Conservation (phyloP, 495 filamentous ascomycete species). For the Cercophora scortea region DNA sequence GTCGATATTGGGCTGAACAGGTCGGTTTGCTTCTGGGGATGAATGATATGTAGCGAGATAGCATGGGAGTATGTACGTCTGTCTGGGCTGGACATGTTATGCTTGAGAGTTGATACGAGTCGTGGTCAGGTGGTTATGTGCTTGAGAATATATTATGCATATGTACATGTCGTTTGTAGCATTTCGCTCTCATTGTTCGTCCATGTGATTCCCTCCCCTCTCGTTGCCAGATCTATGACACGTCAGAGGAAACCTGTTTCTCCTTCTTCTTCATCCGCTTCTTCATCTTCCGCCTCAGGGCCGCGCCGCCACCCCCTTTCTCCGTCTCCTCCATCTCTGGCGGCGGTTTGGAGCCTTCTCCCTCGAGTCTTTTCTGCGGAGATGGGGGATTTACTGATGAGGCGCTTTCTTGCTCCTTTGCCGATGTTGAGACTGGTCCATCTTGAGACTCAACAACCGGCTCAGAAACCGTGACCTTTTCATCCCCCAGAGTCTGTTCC, state of each 20-base stretch:
- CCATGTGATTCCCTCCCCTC: neutral
- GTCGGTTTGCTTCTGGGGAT: no score
- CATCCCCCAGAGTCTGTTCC: neutral
- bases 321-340: conserved; percentile 3
- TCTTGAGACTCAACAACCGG: no score
- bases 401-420: no score
- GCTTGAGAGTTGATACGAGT: no score
- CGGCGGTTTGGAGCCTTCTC: neutral
- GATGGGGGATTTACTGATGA: no score
- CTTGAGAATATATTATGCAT: neutral
- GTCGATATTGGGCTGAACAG: no score
- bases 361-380: neutral
- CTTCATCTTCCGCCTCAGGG: conserved; percentile 44
- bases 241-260: conserved; percentile 9
- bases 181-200: neutral
- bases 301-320: conserved; percentile 23
- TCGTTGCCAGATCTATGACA: conserved; percentile 1
- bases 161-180: neutral
- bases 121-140: no score
- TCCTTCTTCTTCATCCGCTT: conserved; percentile 32
- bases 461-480: no score
- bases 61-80: no score
- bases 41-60: no score
- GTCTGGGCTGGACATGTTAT: no score
- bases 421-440: no score